Conservation (phyloP, 2,329 filamentous ascomycete genomes). For the Xylaria digitata region DNA sequence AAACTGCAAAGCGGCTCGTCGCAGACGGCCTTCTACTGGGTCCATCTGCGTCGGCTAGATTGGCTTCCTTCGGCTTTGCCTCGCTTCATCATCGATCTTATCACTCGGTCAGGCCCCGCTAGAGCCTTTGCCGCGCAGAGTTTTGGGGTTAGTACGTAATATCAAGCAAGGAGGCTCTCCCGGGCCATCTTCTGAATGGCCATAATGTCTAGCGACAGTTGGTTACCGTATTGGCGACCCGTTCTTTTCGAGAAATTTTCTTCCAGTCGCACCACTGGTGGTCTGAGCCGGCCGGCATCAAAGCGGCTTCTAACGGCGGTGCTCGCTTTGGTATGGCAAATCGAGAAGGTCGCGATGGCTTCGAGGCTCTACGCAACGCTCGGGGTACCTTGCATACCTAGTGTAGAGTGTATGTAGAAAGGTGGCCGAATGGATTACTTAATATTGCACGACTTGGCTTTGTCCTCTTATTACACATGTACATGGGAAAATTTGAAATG, state of each 20-base stretch:
- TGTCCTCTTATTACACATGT: slow-evolving; percentile 8
- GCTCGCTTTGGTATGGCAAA: slow-evolving; percentile 13
- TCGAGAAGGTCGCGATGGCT: slow-evolving; percentile 25
- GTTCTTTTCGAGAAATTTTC: slow-evolving; percentile 29
- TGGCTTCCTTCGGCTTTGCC: slow-evolving; percentile 36
- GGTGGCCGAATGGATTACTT: slow-evolving; percentile 10
- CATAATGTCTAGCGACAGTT: slow-evolving; percentile 15
- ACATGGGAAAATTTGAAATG: slow-evolving; percentile 26
- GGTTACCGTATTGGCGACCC: slow-evolving; percentile 23
- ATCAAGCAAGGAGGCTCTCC: slow-evolving; percentile 26
- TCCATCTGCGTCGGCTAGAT: slow-evolving; percentile 13
- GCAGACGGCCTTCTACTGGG: slow-evolving; percentile 6
- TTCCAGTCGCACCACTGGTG: slow-evolving; percentile 20
- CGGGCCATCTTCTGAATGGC: slow-evolving; percentile 28
- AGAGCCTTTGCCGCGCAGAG: slow-evolving; percentile 4
- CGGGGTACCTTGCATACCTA: slow-evolving; percentile 25
- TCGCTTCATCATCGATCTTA: slow-evolving; percentile 20
- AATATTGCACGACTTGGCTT: slow-evolving; percentile 12
- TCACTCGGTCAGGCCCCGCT: slow-evolving; percentile 1
- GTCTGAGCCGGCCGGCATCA: slow-evolving; percentile 27
- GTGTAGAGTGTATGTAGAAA: not conserved
- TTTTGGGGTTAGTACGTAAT: slow-evolving; percentile 34
- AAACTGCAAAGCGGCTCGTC: slow-evolving; percentile 21
- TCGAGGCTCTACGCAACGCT: slow-evolving; percentile 19
- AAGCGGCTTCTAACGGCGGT: slow-evolving; percentile 29